phyloP scores from a whole-genome alignment of 2,329 filamentous ascomycete genomes.

The Truncatella angustata region DNA sequence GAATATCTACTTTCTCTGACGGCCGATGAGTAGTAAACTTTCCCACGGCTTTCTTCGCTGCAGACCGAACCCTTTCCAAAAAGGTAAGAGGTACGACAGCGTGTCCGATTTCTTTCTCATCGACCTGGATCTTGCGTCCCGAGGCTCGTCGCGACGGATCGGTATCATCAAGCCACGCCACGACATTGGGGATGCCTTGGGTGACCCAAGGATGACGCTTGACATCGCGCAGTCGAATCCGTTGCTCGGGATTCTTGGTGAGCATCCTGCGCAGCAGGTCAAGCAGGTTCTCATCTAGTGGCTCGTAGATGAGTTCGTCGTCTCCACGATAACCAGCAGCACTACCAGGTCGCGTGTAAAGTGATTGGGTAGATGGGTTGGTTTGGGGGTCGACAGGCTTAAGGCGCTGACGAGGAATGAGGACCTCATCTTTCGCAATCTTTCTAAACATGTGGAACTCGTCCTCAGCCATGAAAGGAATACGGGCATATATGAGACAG shows the following conservation, averaged over 20 bases:
- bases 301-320: constrained; percentile 79
- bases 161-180: constrained; percentile 89
- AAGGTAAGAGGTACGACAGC: constrained; percentile 89
- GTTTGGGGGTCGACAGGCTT: constrained; percentile 67
- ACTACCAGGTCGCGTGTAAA: constrained; percentile 57
- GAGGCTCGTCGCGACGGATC: constrained; percentile 77
- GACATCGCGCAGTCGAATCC: constrained; percentile 87
- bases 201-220: constrained; percentile 94
- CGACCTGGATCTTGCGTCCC: constrained; percentile 86
- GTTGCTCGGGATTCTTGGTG: constrained; percentile 82
- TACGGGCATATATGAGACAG: constrained; percentile 88
- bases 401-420: constrained; percentile 80
- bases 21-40: constrained; percentile 62
- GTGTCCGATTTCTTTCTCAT: constrained; percentile 82
- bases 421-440: constrained; percentile 90
- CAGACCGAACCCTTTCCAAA: constrained; percentile 79
- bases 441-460: constrained; percentile 89
- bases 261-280: constrained; percentile 80
- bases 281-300: constrained; percentile 74
- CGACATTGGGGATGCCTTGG: constrained; percentile 69
- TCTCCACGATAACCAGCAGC: constrained; percentile 70
- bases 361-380: constrained; percentile 51
- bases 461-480: constrained; percentile 89
- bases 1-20: constrained; percentile 52
- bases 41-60: constrained; percentile 65